phyloP scores from a whole-genome alignment of 768 basidiomycete species.

The Phlebiopsis gigantea region DNA sequence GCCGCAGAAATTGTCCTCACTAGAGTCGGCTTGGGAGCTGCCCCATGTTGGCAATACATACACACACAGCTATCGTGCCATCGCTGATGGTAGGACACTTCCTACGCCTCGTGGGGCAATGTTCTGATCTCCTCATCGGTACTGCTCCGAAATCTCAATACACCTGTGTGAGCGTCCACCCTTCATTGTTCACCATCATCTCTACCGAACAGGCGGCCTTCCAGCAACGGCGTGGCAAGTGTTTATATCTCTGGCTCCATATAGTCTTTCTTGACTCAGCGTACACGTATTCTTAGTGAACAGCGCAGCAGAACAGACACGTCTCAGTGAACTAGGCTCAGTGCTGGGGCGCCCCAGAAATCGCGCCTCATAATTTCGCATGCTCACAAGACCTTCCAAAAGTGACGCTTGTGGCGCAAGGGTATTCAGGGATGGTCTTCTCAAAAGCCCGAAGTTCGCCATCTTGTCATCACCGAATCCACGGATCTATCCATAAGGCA shows the following conservation, averaged over 20 bases:
- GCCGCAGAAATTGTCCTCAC: not conserved
- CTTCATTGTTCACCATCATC: not conserved
- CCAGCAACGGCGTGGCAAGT: not conserved
- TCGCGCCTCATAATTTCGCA: not conserved
- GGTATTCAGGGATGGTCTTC: not conserved
- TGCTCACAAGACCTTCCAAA: constrained; percentile 4
- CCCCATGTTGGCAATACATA: not conserved
- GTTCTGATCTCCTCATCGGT: constrained; percentile 7
- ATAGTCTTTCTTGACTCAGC: not conserved
- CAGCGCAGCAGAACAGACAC: not conserved
- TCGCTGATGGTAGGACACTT: constrained; percentile 2
- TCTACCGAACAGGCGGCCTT: not conserved
- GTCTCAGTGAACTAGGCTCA: not conserved
- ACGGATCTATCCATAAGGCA: not conserved
- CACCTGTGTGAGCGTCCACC: not conserved
- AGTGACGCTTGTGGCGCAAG: not conserved
- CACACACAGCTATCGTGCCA: constrained; percentile 1
- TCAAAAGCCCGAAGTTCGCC: constrained; percentile 1
- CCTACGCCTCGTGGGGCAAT: not conserved
- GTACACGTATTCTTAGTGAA: not conserved
- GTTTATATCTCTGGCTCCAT: not conserved
- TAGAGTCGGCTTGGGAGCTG: not conserved
- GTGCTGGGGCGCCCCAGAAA: not conserved
- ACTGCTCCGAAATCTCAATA: constrained; percentile 2
- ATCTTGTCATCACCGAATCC: not conserved